These are phyloP conservation scores for Spirogloea muscicola DNA, from an alignment of 139 green algal species.

Conservation along the genomic window DNA sequence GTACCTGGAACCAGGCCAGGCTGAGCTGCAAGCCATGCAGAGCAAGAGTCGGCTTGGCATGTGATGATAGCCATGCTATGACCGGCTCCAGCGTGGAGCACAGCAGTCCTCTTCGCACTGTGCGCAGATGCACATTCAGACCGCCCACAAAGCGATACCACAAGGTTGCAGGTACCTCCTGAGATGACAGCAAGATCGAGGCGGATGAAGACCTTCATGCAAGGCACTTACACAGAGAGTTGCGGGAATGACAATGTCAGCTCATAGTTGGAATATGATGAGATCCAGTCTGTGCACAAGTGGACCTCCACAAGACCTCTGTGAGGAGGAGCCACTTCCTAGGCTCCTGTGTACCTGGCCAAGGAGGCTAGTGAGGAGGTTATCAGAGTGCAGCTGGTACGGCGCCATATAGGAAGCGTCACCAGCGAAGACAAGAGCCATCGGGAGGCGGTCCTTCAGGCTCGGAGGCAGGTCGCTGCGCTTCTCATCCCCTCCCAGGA, in stretches of 20 bases:
- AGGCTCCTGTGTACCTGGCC: constrained; percentile 27
- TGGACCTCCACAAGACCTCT: too few species aligned
- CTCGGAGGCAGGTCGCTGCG: constrained; percentile 13
- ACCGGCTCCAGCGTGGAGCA: not conserved
- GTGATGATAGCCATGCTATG: constrained; percentile 9
- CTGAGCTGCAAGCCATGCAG: constrained; percentile 8
- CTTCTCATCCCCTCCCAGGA: constrained; percentile 45
- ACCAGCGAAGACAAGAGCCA: constrained; percentile 34
- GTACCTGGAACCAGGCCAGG: constrained; percentile 30
- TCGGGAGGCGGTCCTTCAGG: constrained; percentile 19
- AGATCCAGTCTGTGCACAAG: too few species aligned
- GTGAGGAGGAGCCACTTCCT: too few species aligned
- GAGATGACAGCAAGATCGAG: too few species aligned
- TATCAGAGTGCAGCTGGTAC: constrained; percentile 25
- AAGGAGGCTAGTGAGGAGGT: constrained; percentile 34
- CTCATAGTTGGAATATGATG: too few species aligned
- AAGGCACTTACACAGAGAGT: too few species aligned
- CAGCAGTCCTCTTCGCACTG: constrained; percentile 2
- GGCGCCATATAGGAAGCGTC: constrained; percentile 37
- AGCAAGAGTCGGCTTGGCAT: constrained; percentile 23
- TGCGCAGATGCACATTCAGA: constrained; percentile 36
- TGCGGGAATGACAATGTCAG: too few species aligned
- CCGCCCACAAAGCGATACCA: constrained; percentile 40
- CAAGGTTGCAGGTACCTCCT: constrained; percentile 18
- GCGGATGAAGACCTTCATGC: too few species aligned